Evolutionary conservation across 2,329 filamentous ascomycete species (phyloP).

Genomic region (Alternaria triticina): DNA sequence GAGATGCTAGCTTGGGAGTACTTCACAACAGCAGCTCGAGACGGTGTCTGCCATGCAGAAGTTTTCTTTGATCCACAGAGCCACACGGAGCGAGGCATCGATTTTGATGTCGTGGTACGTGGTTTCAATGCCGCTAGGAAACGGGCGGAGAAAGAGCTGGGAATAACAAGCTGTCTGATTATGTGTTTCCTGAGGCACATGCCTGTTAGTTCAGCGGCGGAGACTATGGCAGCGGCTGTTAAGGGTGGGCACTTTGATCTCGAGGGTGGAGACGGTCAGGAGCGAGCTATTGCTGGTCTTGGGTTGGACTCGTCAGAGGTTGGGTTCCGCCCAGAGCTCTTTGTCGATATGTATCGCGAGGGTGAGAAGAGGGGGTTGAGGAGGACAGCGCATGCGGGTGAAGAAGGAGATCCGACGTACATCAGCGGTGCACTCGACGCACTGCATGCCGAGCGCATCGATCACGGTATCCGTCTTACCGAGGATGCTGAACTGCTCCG

Average conservation of each 20-base stretch:
- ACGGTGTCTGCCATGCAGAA: conserved; percentile 75
- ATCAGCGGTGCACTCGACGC: conserved; percentile 68
- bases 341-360: conserved; percentile 65
- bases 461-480: conserved; percentile 73
- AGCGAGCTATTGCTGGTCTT: conserved; percentile 66
- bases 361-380: conserved; percentile 61
- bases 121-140: conserved; percentile 68
- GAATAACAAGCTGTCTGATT: conserved; percentile 70
- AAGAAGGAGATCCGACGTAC: conserved; percentile 73
- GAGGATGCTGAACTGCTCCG: conserved; percentile 66
- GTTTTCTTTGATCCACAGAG: conserved; percentile 84
- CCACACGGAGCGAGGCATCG: conserved; percentile 68
- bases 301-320: conserved; percentile 70
- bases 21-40: conserved; percentile 67
- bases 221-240: conserved; percentile 56
- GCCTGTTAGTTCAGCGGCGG: conserved; percentile 58
- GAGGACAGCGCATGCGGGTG: conserved; percentile 77
- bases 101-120: conserved; percentile 67
- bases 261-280: conserved; percentile 49
- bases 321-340: conserved; percentile 58
- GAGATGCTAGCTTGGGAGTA: conserved; percentile 75
- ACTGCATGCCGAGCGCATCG: conserved; percentile 70
- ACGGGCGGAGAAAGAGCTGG: conserved; percentile 67
- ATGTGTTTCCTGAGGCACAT: conserved; percentile 76
- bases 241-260: conserved; percentile 47